Conservation (phyloP, 352 stramenopile genomes). For the Stramenopiles sp. region DNA sequence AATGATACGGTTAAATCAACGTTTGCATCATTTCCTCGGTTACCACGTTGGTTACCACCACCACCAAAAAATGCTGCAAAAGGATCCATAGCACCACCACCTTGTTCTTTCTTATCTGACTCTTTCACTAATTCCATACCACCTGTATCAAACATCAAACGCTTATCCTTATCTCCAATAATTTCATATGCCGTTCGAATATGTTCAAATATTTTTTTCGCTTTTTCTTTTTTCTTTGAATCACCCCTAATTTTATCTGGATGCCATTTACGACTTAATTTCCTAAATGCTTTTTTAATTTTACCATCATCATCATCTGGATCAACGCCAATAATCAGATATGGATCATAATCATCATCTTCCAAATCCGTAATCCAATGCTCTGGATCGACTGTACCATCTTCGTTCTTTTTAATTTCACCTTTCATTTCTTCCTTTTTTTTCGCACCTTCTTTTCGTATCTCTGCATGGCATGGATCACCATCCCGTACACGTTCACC, state of each 20-base stretch:
- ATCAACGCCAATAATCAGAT: conserved; percentile 42
- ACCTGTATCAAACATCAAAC: conserved; percentile 25
- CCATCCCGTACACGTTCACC: too few species aligned
- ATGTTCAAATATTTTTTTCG: too few species aligned
- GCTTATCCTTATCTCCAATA: not conserved
- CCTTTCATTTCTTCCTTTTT: too few species aligned
- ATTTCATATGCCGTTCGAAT: not conserved
- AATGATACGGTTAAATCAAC: conserved; percentile 74
- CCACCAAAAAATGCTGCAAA: conserved; percentile 14
- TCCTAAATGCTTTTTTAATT: conserved; percentile 84
- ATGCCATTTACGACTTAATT: conserved; percentile 83
- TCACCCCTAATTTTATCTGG: conserved; percentile 45
- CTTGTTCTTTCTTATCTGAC: conserved; percentile 9
- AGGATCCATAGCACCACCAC: conserved; percentile 10
- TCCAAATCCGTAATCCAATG: too few species aligned
- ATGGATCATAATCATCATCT: conserved; percentile 44
- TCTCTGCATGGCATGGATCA: too few species aligned
- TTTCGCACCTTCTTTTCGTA: too few species aligned
- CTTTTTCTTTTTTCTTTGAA: not conserved
- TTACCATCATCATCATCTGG: conserved; percentile 57
- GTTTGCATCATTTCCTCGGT: conserved; percentile 36
- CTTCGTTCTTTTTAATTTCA: too few species aligned
- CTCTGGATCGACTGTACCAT: too few species aligned
- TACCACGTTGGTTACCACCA: conserved; percentile 10
- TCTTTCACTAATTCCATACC: conserved; percentile 20